These are phyloP conservation scores for Penicillium sp. DNA, from an alignment of 2,329 filamentous ascomycete genomes.

Conservation along the genomic window DNA sequence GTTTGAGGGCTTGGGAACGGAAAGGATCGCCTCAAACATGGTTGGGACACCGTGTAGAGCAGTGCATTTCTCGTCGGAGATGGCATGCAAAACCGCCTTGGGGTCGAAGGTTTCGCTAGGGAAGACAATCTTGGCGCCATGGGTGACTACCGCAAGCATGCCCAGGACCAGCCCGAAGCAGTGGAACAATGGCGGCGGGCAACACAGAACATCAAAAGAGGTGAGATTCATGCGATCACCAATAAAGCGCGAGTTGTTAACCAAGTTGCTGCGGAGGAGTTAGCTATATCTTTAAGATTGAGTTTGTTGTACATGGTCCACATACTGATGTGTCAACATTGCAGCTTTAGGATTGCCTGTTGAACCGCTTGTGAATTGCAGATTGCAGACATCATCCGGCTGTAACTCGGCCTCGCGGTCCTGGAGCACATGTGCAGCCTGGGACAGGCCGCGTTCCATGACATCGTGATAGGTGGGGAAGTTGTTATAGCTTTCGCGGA, in stretches of 20 bases:
- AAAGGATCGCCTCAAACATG: conserved; percentile 65
- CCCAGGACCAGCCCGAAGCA: conserved; percentile 75
- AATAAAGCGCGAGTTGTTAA: conserved; percentile 62
- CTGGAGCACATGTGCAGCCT: conserved; percentile 46
- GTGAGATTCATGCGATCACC: conserved; percentile 66
- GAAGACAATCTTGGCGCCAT: conserved; percentile 68
- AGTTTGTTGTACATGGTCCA: background rate
- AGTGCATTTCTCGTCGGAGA: conserved; percentile 60
- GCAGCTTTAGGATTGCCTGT: conserved; percentile 65
- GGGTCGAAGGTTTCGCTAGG: conserved; percentile 67
- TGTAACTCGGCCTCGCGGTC: conserved; percentile 49
- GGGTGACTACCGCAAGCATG: conserved; percentile 61
- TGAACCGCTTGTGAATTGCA: conserved; percentile 68
- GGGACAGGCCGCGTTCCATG: conserved; percentile 44
- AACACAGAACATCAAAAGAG: conserved; percentile 61
- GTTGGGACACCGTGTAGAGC: conserved; percentile 73
- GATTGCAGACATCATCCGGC: conserved; percentile 60
- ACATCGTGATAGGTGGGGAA: conserved; percentile 56
- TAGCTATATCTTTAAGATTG: background rate
- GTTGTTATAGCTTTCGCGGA: conserved; percentile 47
- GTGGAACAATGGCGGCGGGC: conserved; percentile 75
- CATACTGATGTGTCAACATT: conserved; percentile 62
- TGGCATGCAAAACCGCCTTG: conserved; percentile 55
- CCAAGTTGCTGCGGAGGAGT: conserved; percentile 27
- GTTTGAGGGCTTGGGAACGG: conserved; percentile 39